Base-by-base conservation (phyloP, 2,329 filamentous ascomycete genomes). In the Clonostachys rosea region DNA sequence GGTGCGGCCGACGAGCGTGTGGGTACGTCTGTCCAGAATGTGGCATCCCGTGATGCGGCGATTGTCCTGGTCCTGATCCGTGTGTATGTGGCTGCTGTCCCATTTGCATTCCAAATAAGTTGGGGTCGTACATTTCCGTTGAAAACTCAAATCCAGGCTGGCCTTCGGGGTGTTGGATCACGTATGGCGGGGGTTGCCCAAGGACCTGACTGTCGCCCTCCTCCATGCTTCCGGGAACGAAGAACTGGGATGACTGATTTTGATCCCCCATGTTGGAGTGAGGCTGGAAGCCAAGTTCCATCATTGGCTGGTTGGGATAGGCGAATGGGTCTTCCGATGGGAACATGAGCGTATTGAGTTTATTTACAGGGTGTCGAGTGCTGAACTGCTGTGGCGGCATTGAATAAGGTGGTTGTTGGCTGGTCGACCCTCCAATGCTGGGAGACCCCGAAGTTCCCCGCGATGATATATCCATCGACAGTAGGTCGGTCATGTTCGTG, bases 281-380 rank as follows among this genome's bases (percentile, higher is more conserved):
- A 30, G 59, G 54, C 24, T 66, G 65, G 54, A 64, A 70, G 10
- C 73, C 73, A 39, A 79, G 70, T 54, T 81, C 74, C 69, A 86
- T 83, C 70, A 86, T 81, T 1, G 86, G 83, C 53, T 89, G 86
- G 57, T 86, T 89, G 0, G 87, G 87, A 57, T 92, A 94, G 0
- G 84, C 86, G 52, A 92, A 86, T 0, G 88, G 87, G 56, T 92
- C 87, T 34, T 81, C 78, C 0, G 86, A 86, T 2, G 87, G 84
- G 58, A 92, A 92, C 85, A 92, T 91, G 68, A 91, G 81, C 5
- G 84, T 81, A 49, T 85, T 85, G 7, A 91, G 75, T 59, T 89
- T 87, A 53, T 86, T 79, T 14, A 91, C 70, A 5, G 70, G 68
- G 55, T 71, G 78, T 42, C 66, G 49, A 50, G 59, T 46, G 45